Percentiles rank a stretch among this genome's conserved stretches.
Conservation (phyloP, 2,329 filamentous ascomycete genomes). For the Penicillium sp. region DNA sequence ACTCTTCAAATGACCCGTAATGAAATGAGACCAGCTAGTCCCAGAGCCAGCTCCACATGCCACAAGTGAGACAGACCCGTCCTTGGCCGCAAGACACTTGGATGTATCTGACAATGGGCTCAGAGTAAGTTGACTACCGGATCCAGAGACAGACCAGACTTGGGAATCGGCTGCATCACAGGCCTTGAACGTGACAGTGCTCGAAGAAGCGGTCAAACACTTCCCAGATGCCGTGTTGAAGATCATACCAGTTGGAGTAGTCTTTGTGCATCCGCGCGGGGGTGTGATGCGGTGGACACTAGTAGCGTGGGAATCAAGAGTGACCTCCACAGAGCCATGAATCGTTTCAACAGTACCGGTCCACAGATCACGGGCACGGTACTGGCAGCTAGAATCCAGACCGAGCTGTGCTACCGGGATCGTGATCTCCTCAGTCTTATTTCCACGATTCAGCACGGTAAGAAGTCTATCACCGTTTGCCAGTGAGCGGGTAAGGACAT, state of each 20-base stretch:
- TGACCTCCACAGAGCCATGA: slow-evolving; percentile 24
- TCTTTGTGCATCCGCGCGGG: slow-evolving; percentile 22
- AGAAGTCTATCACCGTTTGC: slow-evolving; percentile 50
- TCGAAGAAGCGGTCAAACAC: slow-evolving; percentile 41
- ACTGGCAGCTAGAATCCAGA: slow-evolving; percentile 31
- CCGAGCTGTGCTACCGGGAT: slow-evolving; percentile 42
- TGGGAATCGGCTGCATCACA: slow-evolving; percentile 45
- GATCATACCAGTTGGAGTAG: slow-evolving; percentile 50
- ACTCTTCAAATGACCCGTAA: slow-evolving; percentile 48
- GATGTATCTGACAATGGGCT: slow-evolving; percentile 38
- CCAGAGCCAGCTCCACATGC: slow-evolving; percentile 19
- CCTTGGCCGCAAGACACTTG: slow-evolving; percentile 33
- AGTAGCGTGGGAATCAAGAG: slow-evolving; percentile 42
- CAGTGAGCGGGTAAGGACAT: slow-evolving; percentile 50
- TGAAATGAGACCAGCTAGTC: slow-evolving; percentile 47
- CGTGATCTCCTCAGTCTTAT: slow-evolving; percentile 25
- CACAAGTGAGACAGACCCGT: slow-evolving; percentile 9
- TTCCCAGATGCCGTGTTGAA: slow-evolving; percentile 51
- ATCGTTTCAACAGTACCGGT: slow-evolving; percentile 33
- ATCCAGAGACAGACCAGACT: slow-evolving; percentile 41
- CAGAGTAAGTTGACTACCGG: slow-evolving; percentile 34
- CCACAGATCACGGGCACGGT: slow-evolving; percentile 47
- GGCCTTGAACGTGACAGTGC: slow-evolving; percentile 32
- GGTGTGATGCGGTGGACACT: slow-evolving; percentile 46
- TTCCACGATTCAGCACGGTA: slow-evolving; percentile 49